Percentiles rank a stretch among this genome's conserved stretches.
These are phyloP conservation scores for Zalaria obscura DNA, from an alignment of 2,329 filamentous ascomycete genomes.

Conservation along the genomic window DNA sequence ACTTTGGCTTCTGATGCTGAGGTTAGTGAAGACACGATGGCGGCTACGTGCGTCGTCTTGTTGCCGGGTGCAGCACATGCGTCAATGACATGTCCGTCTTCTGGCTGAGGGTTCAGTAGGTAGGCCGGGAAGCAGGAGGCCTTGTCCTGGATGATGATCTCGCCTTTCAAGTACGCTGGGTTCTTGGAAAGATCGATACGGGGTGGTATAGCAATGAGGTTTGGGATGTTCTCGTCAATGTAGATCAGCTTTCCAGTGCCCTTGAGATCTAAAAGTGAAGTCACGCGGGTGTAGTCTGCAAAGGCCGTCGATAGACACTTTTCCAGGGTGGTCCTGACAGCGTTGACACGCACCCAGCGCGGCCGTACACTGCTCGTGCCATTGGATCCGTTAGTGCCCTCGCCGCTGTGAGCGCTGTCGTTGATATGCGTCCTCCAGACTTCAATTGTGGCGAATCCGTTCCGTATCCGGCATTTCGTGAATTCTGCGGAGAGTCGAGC, in stretches of 20 bases:
- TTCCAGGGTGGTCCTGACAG: constrained; percentile 54
- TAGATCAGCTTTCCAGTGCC: constrained; percentile 39
- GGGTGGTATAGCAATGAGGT: constrained; percentile 66
- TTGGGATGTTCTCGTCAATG: constrained; percentile 69
- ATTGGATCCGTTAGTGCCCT: constrained; percentile 23
- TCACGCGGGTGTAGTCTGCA: constrained; percentile 42
- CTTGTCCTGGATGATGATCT: constrained; percentile 87
- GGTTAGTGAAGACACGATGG: constrained; percentile 45
- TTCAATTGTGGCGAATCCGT: constrained; percentile 54
- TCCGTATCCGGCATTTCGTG: constrained; percentile 60
- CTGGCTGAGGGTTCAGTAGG: constrained; percentile 53
- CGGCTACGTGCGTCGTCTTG: constrained; percentile 88
- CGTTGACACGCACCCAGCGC: constrained; percentile 87
- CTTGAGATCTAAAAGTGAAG: constrained; percentile 40
- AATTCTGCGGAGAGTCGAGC: constrained; percentile 69
- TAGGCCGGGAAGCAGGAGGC: constrained; percentile 95
- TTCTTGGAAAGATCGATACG: constrained; percentile 58
- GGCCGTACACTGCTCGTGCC: constrained; percentile 43
- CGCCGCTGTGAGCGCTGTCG: constrained; percentile 16
- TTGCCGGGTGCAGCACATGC: constrained; percentile 91
- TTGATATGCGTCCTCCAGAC: constrained; percentile 48
- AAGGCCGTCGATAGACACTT: constrained; percentile 67
- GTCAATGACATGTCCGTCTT: constrained; percentile 71
- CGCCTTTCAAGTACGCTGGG: constrained; percentile 58
- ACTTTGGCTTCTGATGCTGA: constrained; percentile 36